Evolutionary conservation across 129 eudicot genomes (phyloP).

Genomic region (Arctium minus): DNA sequence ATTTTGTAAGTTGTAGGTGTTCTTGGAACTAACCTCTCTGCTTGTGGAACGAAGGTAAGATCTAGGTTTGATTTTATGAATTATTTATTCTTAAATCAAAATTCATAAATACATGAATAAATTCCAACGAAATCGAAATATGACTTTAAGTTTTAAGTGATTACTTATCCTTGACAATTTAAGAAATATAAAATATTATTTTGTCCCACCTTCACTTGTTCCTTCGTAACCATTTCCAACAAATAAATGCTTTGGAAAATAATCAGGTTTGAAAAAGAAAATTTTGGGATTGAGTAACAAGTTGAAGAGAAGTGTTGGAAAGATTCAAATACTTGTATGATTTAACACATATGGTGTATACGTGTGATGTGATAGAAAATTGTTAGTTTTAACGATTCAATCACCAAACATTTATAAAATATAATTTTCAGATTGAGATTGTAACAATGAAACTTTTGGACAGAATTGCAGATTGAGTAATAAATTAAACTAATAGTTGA

Average conservation of each 20-base stretch:
- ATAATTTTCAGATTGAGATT: too few relatives aligned
- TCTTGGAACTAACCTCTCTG: background rate
- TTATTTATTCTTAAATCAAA: too few relatives aligned
- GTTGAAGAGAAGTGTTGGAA: background rate
- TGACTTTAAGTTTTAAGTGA: background rate
- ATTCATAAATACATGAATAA: too few relatives aligned
- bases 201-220: background rate
- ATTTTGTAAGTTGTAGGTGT: background rate
- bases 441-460: background rate
- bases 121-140: background rate
- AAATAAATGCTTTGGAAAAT: background rate
- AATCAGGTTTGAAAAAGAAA: background rate
- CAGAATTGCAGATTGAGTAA: background rate
- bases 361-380: background rate
- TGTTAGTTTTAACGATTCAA: background rate
- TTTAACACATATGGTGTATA: background rate
- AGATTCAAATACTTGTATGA: background rate
- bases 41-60: too few relatives aligned
- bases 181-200: background rate
- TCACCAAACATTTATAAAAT: background rate
- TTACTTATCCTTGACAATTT: background rate
- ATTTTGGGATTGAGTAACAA: background rate
- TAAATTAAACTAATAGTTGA: too few relatives aligned
- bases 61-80: too few relatives aligned
- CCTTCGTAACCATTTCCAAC: background rate